Base-by-base conservation (phyloP, 257 asterid genomes). In the Echium plantagineum region DNA sequence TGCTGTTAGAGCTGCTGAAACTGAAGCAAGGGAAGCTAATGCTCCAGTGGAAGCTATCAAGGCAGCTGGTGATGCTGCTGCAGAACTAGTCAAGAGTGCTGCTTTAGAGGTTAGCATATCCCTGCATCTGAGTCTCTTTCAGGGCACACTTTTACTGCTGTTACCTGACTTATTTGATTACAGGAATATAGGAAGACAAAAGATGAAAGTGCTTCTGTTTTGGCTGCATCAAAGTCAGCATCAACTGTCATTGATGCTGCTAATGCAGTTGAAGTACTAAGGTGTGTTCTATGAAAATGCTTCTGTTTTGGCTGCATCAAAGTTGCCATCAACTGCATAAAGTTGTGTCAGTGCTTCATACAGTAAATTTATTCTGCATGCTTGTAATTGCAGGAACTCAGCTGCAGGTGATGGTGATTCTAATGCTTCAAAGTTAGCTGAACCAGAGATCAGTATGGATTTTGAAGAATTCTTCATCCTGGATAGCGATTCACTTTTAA, bases 41-140 rank as follows among this genome's bases (percentile, higher is more conserved):
- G 99, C 99, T 84, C 94, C 95, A 66, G 77, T 76, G 21, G 80
- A 74, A 67, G 99, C 99, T 60, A 70, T 93, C 63, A 80, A 69
- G 81, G 86, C 96, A 52, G 99, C 95, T 57, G 97, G 96, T 57
- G 99, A 93, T 75, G 97, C 80, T 81, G 99, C 97, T 65, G 97
- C 99, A 6, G 99, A 93, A 76, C 82, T 86, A 35, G 99, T 93
- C 49, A 93, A 93, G 77, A 83, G 75, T 78, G 94, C 94, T 69
- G 99, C 97, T 63, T 76, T 73, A 48, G 99, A 93, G 91, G 99
- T 93, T 63, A 52, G 81, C 65, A 38, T 73, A 32, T 55, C 48
- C 22, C 6, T 56, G 32, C 7, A 56, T 17, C 31, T 21, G 64
- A 57, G 35, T 47, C 71, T 35, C 59, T 66, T 71, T 60, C 57